Evolutionary conservation across 2,329 filamentous ascomycete genomes (phyloP), one percentile per base, ranked within the genome.

Genomic region (Paramyrothecium roridum): DNA sequence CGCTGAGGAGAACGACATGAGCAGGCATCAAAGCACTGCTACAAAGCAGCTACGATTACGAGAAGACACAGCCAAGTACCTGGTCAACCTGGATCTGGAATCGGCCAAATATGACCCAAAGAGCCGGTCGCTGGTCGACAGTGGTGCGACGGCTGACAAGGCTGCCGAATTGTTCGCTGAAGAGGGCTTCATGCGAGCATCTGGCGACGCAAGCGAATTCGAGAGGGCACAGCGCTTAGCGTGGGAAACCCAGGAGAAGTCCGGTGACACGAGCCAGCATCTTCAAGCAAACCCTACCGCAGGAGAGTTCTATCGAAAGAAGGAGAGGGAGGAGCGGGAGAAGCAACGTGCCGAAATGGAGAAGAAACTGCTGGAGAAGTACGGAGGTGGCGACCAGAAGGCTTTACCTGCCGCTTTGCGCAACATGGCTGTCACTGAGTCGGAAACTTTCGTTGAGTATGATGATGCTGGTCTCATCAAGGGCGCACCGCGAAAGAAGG

Each of bases 61-160:
- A 70, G 95, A 99, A 75, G 95, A 99, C 70, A 99, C 95, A 1
- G 95, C 95, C 21, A 98, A 97, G 67, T 99, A 99, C 69, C 80
- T 99, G 3, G 78, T 97, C 10, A 98, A 98, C 68, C 83, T 99
- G 26, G 95, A 99, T 68, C 81, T 96, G 3, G 95, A 99, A 66
- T 97, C 93, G 1, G 95, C 96, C 2, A 96, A 96, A 71, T 99
- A 99, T 74, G 93, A 99, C 67, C 95, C 95, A 0, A 99, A 99
- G 70, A 97, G 93, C 13, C 84, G 95, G 64, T 88, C 90, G 10
- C 91, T 99, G 80, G 89, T 96, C 21, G 91, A 96, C 67, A 86
- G 85, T 59, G 91, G 92, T 50, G 91, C 89, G 8, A 90, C 87
- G 33, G 84, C 84, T 21, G 91, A 96, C 74, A 88, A 87, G 63